Percentiles rank a stretch among this genome's conserved stretches.
These are phyloP conservation scores for Puccinia novopanici DNA, from an alignment of 1,284 basidiomycete species.

Conservation along the genomic window DNA sequence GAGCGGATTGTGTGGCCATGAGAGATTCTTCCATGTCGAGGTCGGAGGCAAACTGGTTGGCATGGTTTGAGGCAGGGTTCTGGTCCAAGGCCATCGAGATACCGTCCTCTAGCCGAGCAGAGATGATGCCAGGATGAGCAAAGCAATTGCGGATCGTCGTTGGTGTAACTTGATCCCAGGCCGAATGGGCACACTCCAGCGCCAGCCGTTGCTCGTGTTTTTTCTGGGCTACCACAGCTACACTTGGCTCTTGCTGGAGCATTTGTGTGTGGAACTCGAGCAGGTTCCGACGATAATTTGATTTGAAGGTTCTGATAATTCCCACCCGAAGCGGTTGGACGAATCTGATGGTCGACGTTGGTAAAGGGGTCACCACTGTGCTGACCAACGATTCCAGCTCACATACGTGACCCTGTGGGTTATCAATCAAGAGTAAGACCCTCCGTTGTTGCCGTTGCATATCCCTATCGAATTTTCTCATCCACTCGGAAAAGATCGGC, in stretches of 20 bases:
- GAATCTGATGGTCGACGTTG: background rate
- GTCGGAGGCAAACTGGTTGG: constrained; percentile 10
- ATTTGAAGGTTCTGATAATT: constrained; percentile 37
- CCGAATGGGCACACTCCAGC: constrained; percentile 24
- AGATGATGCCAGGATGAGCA: constrained; percentile 25
- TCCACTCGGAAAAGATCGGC: constrained; percentile 44
- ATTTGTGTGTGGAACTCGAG: background rate
- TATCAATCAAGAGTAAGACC: constrained; percentile 36
- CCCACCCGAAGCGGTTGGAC: constrained; percentile 30
- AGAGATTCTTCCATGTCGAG: constrained; percentile 44
- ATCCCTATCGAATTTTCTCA: constrained; percentile 47
- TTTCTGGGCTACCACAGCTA: background rate
- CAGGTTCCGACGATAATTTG: constrained; percentile 35
- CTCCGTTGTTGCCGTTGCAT: constrained; percentile 26
- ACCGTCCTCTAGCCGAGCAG: constrained; percentile 6
- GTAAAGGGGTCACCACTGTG: constrained; percentile 6
- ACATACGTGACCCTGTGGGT: constrained; percentile 3
- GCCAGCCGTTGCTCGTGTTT: constrained; percentile 31
- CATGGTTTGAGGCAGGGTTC: background rate
- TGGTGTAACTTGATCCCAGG: constrained; percentile 38
- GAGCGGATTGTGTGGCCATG: constrained; percentile 44
- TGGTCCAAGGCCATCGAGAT: background rate
- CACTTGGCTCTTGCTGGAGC: background rate
- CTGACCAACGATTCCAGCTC: constrained; percentile 26
- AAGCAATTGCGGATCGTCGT: constrained; percentile 44